Conservation (phyloP, 2,329 filamentous ascomycete species). For the Aspergillus pseudoglaucus region DNA sequence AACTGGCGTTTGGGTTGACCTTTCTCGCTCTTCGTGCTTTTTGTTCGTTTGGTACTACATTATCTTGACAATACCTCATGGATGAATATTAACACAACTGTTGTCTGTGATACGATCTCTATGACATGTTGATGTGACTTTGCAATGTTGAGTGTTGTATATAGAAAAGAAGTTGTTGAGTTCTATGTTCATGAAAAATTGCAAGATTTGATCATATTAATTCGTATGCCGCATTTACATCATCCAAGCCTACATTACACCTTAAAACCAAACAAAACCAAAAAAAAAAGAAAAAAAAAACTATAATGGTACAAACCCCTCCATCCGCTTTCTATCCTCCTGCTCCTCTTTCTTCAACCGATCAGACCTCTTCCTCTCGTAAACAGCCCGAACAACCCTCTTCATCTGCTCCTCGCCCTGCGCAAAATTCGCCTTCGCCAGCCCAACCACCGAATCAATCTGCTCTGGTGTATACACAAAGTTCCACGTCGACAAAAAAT, state of each 20-base stretch:
- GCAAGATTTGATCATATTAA: background rate
- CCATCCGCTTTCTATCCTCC: constrained; percentile 19
- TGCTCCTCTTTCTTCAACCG: constrained; percentile 25
- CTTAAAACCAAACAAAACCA: background rate
- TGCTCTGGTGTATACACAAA: constrained; percentile 91
- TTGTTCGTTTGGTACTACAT: background rate
- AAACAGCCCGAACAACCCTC: constrained; percentile 76
- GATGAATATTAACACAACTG: background rate
- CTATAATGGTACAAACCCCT: constrained; percentile 26
- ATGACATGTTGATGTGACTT: background rate
- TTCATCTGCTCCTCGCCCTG: constrained; percentile 75
- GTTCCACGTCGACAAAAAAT: constrained; percentile 96
- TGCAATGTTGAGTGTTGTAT: background rate
- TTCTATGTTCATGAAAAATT: no score
- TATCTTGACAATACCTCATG: background rate
- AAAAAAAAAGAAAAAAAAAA: no score
- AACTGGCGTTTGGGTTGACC: constrained; percentile 20
- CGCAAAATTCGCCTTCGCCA: constrained; percentile 80
- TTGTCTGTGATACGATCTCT: background rate
- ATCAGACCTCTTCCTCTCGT: constrained; percentile 75
- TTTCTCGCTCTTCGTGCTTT: background rate
- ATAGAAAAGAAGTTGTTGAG: background rate
- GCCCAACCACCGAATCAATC: constrained; percentile 72
- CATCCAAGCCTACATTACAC: background rate
- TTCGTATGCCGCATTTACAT: background rate